A percentile compares a stretch with the other conserved stretches of the same genome.
Conservation (phyloP, 2,329 filamentous ascomycete genomes). For the Atkinsonella texensis region DNA sequence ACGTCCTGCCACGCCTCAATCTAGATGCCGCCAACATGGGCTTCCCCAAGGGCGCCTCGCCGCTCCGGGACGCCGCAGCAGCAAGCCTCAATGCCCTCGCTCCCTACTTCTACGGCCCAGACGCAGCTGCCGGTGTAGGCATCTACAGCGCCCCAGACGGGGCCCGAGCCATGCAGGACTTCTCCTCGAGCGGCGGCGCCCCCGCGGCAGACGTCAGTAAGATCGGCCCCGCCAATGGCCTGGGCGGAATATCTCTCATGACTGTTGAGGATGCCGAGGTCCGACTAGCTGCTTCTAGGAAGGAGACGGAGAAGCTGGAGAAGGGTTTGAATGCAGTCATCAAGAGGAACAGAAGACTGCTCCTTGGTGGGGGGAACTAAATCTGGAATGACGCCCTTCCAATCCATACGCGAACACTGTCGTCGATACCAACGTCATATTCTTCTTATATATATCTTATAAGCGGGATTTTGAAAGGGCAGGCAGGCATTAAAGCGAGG, state of each 20-base stretch:
- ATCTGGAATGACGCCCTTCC: too few species aligned
- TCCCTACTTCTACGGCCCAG: constrained; percentile 42
- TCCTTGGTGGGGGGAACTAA: constrained; percentile 27
- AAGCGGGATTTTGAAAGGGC: too few species aligned
- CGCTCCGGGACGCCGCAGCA: constrained; percentile 32
- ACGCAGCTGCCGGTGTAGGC: constrained; percentile 31
- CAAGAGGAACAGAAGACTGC: constrained; percentile 44
- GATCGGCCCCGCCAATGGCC: constrained; percentile 16
- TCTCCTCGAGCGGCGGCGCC: constrained; percentile 15
- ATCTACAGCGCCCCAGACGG: constrained; percentile 29
- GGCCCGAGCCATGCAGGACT: constrained; percentile 22
- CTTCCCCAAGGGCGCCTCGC: constrained; percentile 23
- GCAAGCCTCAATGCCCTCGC: constrained; percentile 42
- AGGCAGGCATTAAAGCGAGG: too few species aligned
- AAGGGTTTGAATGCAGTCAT: constrained; percentile 48
- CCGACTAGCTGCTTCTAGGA: constrained; percentile 37
- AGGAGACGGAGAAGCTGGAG: constrained; percentile 50
- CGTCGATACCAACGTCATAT: too few species aligned
- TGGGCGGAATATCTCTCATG: constrained; percentile 41
- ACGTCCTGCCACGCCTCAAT: constrained; percentile 49
- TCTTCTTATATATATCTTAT: too few species aligned
- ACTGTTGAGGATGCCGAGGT: constrained; percentile 51
- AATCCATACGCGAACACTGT: too few species aligned
- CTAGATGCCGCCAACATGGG: constrained; percentile 36
- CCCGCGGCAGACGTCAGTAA: constrained; percentile 19